A percentile compares a stretch with the other conserved stretches of the same genome.
phyloP scores from a whole-genome alignment of 768 basidiomycete genomes.

The Fomitopsis serialis region DNA sequence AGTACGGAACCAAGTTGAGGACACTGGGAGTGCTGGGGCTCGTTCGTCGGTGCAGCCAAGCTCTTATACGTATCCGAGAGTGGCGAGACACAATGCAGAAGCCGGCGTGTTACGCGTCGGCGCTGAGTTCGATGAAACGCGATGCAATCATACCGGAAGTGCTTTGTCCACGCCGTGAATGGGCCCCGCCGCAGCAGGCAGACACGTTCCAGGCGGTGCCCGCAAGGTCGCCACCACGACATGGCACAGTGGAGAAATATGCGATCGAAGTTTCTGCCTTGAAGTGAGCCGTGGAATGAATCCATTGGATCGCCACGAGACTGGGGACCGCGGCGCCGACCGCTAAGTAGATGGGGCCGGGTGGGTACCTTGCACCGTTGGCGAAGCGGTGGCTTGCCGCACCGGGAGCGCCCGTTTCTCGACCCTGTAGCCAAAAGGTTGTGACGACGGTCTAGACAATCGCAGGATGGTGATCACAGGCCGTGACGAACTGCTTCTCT shows the following conservation, averaged over 20 bases:
- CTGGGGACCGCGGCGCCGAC: no score
- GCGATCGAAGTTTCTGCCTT: no score
- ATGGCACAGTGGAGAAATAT: no score
- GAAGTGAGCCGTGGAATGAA: no score
- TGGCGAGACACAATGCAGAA: not conserved
- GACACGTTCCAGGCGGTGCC: not conserved
- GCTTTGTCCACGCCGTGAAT: not conserved
- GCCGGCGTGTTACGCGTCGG: not conserved
- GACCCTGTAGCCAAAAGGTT: no score
- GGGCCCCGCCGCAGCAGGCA: not conserved
- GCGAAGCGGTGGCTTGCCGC: no score
- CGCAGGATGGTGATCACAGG: not conserved
- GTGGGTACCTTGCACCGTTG: no score
- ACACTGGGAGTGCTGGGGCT: not conserved
- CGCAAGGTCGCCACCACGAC: not conserved
- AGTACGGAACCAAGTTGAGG: conserved; percentile 15
- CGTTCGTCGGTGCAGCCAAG: not conserved
- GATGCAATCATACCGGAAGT: not conserved
- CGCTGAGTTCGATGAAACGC: not conserved
- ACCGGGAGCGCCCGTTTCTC: no score
- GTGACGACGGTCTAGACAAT: not conserved
- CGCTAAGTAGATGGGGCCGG: no score
- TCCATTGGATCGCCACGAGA: no score
- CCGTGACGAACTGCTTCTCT: not conserved
- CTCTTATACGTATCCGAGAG: not conserved